phyloP scores from a whole-genome alignment of 2,329 filamentous ascomycete species.

The Fusarium coffeatum region DNA sequence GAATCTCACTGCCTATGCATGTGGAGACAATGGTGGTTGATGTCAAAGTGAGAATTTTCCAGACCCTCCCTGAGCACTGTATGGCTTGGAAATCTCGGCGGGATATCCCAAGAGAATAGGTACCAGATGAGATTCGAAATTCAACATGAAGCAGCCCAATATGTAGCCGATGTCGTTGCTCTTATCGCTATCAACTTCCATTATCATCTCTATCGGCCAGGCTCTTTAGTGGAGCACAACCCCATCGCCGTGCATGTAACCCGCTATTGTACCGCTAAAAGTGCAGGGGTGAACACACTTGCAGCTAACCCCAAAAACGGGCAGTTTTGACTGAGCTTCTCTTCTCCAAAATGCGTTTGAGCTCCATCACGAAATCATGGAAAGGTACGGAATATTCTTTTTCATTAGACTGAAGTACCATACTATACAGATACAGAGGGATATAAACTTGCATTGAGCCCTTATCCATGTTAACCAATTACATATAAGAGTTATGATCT shows the following conservation, averaged over 20 bases:
- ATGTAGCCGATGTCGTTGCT: conserved; percentile 3
- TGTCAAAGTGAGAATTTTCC: not conserved
- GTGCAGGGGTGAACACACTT: conserved; percentile 4
- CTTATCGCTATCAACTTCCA: conserved; percentile 36
- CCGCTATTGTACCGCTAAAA: conserved; percentile 19
- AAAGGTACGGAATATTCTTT: not conserved
- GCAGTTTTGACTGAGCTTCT: not conserved
- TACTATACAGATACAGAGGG: not conserved
- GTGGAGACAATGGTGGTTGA: not conserved
- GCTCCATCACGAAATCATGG: not conserved
- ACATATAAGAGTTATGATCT: not conserved
- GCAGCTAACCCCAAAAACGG: not conserved
- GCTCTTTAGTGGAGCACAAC: conserved; percentile 3
- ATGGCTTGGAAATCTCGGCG: not conserved
- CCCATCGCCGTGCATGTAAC: conserved; percentile 14
- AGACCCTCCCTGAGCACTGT: not conserved
- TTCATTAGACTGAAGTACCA: not conserved
- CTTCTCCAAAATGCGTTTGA: not conserved
- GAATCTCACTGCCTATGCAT: not conserved
- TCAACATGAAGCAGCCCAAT: not conserved
- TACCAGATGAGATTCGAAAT: not conserved
- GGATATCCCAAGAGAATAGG: not conserved
- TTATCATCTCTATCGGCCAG: not conserved
- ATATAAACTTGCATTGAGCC: not conserved
- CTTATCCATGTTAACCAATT: not conserved